These are phyloP conservation scores for Porphyrellus sp. DNA, from an alignment of 1,284 basidiomycete genomes.

Conservation along the genomic window DNA sequence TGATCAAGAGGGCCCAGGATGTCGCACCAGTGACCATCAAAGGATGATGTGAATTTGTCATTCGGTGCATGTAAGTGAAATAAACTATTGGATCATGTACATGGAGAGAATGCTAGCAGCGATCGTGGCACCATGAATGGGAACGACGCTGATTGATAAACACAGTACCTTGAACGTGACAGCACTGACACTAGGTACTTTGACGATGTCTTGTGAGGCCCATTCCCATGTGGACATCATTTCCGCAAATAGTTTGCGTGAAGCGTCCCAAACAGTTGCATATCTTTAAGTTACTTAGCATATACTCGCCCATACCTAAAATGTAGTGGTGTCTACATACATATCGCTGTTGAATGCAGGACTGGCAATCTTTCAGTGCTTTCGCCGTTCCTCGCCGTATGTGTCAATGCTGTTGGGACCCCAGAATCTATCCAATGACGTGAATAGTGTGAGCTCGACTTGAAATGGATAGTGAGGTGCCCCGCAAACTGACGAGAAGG, in stretches of 20 bases:
- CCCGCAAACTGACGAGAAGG: too few relatives aligned
- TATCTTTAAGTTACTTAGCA: constrained; percentile 28
- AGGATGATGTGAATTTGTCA: too few relatives aligned
- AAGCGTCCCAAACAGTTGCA: constrained; percentile 45
- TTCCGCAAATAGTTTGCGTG: constrained; percentile 42
- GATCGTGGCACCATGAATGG: too few relatives aligned
- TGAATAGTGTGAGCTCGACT: too few relatives aligned
- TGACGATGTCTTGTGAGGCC: constrained; percentile 36
- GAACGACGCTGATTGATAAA: too few relatives aligned
- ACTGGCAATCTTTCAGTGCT: constrained; percentile 46
- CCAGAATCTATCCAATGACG: too few relatives aligned
- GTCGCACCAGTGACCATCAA: too few relatives aligned
- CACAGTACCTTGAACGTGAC: constrained; percentile 46
- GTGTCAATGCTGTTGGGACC: constrained; percentile 45
- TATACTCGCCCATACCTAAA: not conserved
- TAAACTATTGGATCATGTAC: too few relatives aligned
- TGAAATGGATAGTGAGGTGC: too few relatives aligned
- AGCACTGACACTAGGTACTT: constrained; percentile 37
- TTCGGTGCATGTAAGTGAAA: too few relatives aligned
- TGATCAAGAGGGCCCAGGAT: too few relatives aligned
- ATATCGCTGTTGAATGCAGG: constrained; percentile 49
- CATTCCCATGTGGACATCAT: constrained; percentile 46
- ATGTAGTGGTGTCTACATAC: constrained; percentile 38
- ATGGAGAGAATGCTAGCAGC: too few relatives aligned
- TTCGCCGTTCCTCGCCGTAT: constrained; percentile 48